phyloP scores from a whole-genome alignment of 805 yeast species.

The Saccharomycopsis microspora region DNA sequence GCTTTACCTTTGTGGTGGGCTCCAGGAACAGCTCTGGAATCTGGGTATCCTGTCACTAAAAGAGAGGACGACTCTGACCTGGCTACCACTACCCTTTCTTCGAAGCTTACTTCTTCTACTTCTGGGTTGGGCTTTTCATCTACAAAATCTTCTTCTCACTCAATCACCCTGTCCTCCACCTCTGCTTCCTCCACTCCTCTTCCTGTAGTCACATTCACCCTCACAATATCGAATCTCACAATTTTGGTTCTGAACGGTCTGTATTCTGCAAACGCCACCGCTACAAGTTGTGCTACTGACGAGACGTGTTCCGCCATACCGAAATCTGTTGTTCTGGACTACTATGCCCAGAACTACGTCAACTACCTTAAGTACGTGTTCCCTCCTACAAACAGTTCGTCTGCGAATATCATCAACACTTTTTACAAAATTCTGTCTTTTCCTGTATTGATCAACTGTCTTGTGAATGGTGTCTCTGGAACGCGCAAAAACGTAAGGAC shows the following conservation, averaged over 20 bases:
- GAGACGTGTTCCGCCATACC: not conserved
- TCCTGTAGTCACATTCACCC: not conserved
- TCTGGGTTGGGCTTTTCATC: not conserved
- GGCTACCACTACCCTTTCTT: not conserved
- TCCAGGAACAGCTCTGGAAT: no score
- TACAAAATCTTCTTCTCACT: not conserved
- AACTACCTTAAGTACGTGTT: constrained; percentile 26
- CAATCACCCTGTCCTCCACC: constrained; percentile 1
- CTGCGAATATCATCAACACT: constrained; percentile 3
- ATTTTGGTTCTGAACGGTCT: constrained; percentile 1
- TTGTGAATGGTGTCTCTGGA: constrained; percentile 31
- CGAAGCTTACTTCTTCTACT: not conserved
- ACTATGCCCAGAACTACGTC: constrained; percentile 8
- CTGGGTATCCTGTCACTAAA: not conserved
- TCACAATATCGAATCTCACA: constrained; percentile 1
- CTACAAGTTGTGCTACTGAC: not conserved
- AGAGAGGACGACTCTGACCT: not conserved
- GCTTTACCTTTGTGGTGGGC: no score
- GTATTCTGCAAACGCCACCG: not conserved
- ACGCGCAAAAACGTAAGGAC: constrained; percentile 27
- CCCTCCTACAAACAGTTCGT: constrained; percentile 23
- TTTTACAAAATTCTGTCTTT: constrained; percentile 19
- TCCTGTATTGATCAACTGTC: constrained; percentile 22
- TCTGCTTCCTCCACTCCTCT: not conserved
- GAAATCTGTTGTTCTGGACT: constrained; percentile 9